These are phyloP conservation scores for Pleodorina starrii DNA, from an alignment of 139 green algal species.

Conservation along the genomic window DNA sequence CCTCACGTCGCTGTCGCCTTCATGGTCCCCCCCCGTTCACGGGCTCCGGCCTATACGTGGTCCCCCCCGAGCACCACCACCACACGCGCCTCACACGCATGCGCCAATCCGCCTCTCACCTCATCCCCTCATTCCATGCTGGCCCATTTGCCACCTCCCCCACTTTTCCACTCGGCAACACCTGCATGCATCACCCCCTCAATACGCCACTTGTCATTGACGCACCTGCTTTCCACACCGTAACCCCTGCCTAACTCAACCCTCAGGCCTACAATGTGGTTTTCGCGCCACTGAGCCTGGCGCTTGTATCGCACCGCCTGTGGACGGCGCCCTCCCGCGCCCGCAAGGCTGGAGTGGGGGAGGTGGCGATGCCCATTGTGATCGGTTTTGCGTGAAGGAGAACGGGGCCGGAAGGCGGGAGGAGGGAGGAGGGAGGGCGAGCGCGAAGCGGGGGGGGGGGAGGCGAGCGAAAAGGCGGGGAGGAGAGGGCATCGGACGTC, in stretches of 20 bases:
- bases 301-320: not conserved
- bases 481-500: too few relatives aligned
- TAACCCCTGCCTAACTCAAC: too few relatives aligned
- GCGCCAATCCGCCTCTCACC: not conserved
- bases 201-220: not conserved
- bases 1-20: too few relatives aligned
- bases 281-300: not conserved
- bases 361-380: not conserved
- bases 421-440: too few relatives aligned
- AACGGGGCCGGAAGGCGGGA: too few relatives aligned
- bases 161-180: not conserved
- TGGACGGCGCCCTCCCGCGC: not conserved
- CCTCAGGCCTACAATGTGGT: conserved; percentile 41
- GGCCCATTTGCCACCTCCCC: not conserved
- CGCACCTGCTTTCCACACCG: too few relatives aligned
- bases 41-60: too few relatives aligned
- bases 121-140: not conserved
- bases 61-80: too few relatives aligned
- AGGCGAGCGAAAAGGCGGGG: too few relatives aligned
- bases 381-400: not conserved
- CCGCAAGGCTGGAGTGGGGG: not conserved
- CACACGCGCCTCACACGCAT: too few relatives aligned
- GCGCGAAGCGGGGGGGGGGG: too few relatives aligned
- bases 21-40: too few relatives aligned
- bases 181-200: not conserved